phyloP scores from a whole-genome alignment of 2,329 filamentous ascomycete species.

The Grosmannia huntii region DNA sequence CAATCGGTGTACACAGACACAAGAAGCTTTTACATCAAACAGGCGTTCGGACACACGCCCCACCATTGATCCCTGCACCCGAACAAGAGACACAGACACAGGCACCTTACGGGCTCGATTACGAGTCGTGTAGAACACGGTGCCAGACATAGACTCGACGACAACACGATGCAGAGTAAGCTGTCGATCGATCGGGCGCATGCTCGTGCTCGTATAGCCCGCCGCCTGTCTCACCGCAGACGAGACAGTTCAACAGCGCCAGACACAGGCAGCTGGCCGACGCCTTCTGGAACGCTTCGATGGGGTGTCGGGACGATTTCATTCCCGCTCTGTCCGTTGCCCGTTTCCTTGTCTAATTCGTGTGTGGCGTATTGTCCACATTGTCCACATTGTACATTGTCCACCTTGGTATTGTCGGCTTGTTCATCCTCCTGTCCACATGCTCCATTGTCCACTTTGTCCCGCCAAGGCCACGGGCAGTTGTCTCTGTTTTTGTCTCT shows the following conservation, averaged over 20 bases:
- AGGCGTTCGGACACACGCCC: too few species aligned
- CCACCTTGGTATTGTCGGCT: too few species aligned
- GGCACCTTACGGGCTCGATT: too few species aligned
- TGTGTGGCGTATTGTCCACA: neutral
- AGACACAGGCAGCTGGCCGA: neutral
- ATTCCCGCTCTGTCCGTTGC: neutral
- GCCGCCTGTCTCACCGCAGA: neutral
- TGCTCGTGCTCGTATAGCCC: neutral
- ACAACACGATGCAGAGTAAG: neutral
- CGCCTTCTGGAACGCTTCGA: constrained; percentile 1
- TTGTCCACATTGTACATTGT: neutral
- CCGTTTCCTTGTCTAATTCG: neutral
- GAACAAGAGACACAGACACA: too few species aligned
- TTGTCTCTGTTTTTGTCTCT: too few species aligned
- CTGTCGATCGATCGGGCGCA: neutral
- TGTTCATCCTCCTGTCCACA: too few species aligned
- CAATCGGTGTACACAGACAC: neutral
- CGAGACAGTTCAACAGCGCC: neutral
- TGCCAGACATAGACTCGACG: too few species aligned
- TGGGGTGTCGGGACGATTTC: neutral
- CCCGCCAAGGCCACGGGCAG: too few species aligned
- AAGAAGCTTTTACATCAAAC: neutral
- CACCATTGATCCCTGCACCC: too few species aligned
- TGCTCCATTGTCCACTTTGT: too few species aligned
- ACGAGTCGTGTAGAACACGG: too few species aligned